A percentile compares a stretch with the other conserved stretches of the same genome.
Conservation (phyloP, 2,329 filamentous ascomycete genomes). For the Aspergillus ruber region DNA sequence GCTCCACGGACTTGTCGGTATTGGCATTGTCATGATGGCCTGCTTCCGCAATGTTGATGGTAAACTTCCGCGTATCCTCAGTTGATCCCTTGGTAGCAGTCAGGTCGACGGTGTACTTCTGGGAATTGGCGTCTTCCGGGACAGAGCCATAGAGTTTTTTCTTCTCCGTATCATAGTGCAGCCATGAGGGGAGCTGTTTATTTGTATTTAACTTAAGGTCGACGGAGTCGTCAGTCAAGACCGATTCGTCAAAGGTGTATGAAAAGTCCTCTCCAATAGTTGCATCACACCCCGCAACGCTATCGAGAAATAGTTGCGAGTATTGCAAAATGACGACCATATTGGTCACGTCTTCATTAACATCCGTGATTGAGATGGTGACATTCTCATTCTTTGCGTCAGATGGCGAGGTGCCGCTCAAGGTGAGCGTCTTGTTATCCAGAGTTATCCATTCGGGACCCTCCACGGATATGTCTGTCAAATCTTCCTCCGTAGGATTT, state of each 20-base stretch:
- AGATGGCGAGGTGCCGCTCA: constrained; percentile 61
- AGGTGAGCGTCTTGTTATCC: constrained; percentile 53
- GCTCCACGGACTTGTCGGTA: constrained; percentile 13
- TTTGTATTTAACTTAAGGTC: constrained; percentile 41
- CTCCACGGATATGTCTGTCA: constrained; percentile 48
- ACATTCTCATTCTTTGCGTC: constrained; percentile 56
- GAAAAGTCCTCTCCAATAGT: constrained; percentile 45
- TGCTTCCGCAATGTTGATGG: constrained; percentile 28
- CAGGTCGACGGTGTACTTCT: constrained; percentile 38
- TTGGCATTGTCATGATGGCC: constrained; percentile 6
- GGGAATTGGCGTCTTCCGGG: constrained; percentile 34
- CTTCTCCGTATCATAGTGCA: constrained; percentile 43
- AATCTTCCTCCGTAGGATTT: constrained; percentile 42
- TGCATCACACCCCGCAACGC: constrained; percentile 42
- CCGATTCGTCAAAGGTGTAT: constrained; percentile 41
- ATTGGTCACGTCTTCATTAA: constrained; percentile 54
- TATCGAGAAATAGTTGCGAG: constrained; percentile 38
- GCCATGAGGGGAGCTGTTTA: constrained; percentile 37
- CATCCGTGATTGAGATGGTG: constrained; percentile 54
- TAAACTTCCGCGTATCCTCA: constrained; percentile 40
- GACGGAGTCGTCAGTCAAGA: constrained; percentile 37
- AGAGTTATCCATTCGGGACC: constrained; percentile 66
- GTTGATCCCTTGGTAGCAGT: constrained; percentile 35
- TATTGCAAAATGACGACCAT: constrained; percentile 48
- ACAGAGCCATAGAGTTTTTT: constrained; percentile 46